phyloP scores from a whole-genome alignment of 768 basidiomycete species.

The Cyathus striatus region DNA sequence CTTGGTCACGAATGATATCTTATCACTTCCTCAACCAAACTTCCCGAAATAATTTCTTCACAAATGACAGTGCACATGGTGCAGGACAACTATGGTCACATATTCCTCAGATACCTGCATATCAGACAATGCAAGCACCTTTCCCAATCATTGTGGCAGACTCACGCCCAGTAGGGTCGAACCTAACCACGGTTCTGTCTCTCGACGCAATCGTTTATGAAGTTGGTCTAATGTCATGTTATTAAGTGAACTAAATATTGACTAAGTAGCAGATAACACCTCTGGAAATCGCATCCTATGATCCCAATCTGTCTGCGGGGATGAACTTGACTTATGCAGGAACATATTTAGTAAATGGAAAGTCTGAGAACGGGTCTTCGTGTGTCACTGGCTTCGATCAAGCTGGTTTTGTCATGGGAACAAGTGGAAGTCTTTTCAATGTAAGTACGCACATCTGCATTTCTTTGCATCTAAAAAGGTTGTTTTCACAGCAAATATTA shows the following conservation, averaged over 20 bases:
- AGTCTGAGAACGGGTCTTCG: slow-evolving; percentile 43
- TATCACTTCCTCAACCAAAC: slow-evolving; percentile 76
- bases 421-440: slow-evolving; percentile 67
- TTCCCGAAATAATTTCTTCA: slow-evolving; percentile 51
- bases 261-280: slow-evolving; percentile 41
- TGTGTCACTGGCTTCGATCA: slow-evolving; percentile 79
- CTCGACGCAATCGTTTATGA: slow-evolving; percentile 51
- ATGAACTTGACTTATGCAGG: slow-evolving; percentile 60
- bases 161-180: slow-evolving; percentile 42
- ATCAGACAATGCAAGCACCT: slow-evolving; percentile 44
- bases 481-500: slow-evolving; percentile 38
- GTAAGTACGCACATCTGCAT: slow-evolving; percentile 20
- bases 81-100: slow-evolving; percentile 69
- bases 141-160: slow-evolving; percentile 65
- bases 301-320: slow-evolving; percentile 68
- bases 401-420: slow-evolving; percentile 69
- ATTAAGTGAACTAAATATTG: background rate
- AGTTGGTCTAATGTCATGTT: slow-evolving; percentile 25
- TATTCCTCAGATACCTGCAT: slow-evolving; percentile 45
- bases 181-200: slow-evolving; percentile 31
- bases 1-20: slow-evolving; percentile 60
- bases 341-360: slow-evolving; percentile 55
- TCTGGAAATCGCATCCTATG: slow-evolving; percentile 71
- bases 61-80: slow-evolving; percentile 56
- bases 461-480: background rate